Base-by-base conservation (phyloP, 148 eudicot species). In the Selenicereus undatus region DNA sequence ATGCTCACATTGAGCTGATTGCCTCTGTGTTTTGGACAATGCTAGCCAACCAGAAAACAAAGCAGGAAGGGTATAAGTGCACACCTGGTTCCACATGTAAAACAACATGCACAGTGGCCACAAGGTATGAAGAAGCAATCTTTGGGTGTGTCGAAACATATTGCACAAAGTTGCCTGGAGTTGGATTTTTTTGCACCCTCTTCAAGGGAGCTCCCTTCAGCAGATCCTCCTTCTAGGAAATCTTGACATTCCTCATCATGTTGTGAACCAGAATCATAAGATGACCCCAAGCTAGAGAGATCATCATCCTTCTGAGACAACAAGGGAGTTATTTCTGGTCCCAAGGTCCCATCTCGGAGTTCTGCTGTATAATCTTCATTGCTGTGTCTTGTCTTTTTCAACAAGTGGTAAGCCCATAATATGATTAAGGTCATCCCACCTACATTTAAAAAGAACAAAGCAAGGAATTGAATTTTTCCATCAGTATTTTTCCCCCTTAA, bases 61-160 rank as follows among this genome's bases (percentile, higher is more conserved):
- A 79, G 74, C 22, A 71, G 13, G 69, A 65, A 43, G 12, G 78
- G 27, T 26, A 75, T 27, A 35, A 74, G 64, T 13, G 85, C 52
- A 78, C 84, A 91, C 93, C 91, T 93, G 77, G 88, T 83, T 72
- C 93, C 97, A 68, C 98, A 94, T 76, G 84, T 83, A 87, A 88
- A 94, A 79, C 98, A 94, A 73, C 93, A 82, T 45, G 92, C 92
- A 80, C 92, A 88, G 77, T 93, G 98, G 51, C 98, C 98, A 75
- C 97, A 94, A 29, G 98, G 98, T 78, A 94, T 87, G 88, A 94
- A 94, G 88, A 94, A 94, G 85, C 95, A 87, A 80, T 94, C 93
- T 82, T 90, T 93, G 3, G 94, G 91, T 86, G 94, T 93, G 82
- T 93, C 95, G 74, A 88, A 94, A 85, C 97, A 94, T 66, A 94